phyloP scores from a whole-genome alignment of 768 basidiomycete genomes.

The Rhodocollybia butyracea region DNA sequence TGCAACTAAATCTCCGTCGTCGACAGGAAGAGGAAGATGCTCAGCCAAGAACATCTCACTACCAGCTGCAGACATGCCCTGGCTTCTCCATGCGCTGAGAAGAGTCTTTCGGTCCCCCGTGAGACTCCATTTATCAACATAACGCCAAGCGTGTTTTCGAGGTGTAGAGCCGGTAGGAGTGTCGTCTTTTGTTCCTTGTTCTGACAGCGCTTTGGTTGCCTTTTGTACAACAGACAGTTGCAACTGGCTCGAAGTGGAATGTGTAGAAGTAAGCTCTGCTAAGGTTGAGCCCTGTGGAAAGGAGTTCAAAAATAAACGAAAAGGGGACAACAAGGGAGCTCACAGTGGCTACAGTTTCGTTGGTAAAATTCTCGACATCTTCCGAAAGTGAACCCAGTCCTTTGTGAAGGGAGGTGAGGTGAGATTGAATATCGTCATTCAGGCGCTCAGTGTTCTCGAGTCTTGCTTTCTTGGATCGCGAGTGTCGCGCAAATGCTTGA shows the following conservation, averaged over 20 bases:
- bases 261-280: conserved; percentile 36
- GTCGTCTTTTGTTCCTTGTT: conserved; percentile 63
- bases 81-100: conserved; percentile 44
- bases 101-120: conserved; percentile 62
- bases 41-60: conserved; percentile 37
- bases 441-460: conserved; percentile 54
- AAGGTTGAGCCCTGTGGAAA: conserved; percentile 38
- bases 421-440: conserved; percentile 45
- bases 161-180: conserved; percentile 71
- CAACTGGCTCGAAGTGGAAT: conserved; percentile 36
- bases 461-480: conserved; percentile 64
- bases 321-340: conserved; percentile 14
- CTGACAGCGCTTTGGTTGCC: conserved; percentile 46
- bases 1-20: conserved; percentile 22
- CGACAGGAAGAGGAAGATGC: conserved; percentile 29
- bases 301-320: not conserved
- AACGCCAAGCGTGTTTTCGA: conserved; percentile 69
- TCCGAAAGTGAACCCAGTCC: conserved; percentile 48
- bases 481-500: conserved; percentile 59
- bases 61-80: conserved; percentile 20
- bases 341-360: conserved; percentile 52
- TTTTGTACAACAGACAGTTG: conserved; percentile 49
- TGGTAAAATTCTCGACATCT: conserved; percentile 40
- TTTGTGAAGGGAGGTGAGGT: conserved; percentile 49
- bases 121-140: conserved; percentile 68